These are phyloP conservation scores for Cinnamomum chago DNA, from an alignment of 164 flowering plant species.

Conservation along the genomic window DNA sequence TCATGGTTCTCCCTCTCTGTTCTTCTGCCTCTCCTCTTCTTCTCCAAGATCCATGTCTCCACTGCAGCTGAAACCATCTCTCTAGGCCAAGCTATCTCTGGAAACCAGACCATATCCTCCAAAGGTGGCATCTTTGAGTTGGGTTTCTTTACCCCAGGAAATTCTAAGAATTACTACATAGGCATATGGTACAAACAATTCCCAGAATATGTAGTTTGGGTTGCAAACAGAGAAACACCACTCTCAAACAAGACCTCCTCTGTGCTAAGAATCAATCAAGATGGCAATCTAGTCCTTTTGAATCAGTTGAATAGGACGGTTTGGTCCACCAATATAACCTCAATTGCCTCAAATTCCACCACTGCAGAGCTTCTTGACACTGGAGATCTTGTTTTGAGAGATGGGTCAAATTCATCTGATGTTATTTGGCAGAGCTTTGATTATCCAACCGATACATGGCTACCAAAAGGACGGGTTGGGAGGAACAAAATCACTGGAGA, in stretches of 20 bases:
- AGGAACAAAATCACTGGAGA: conserved; percentile 2
- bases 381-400: conserved; percentile 28
- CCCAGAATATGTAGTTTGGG: conserved; percentile 20
- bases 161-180: conserved; percentile 17
- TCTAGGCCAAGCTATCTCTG: conserved; percentile 13
- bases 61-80: neutral
- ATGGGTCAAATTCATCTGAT: neutral
- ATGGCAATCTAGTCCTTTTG: conserved; percentile 19
- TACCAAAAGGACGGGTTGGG: conserved; percentile 7
- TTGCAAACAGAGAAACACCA: conserved; percentile 18
- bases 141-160: conserved; percentile 30
- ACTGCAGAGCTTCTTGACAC: conserved; percentile 22
- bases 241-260: conserved; percentile 4
- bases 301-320: conserved; percentile 6
- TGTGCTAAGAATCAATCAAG: conserved; percentile 12
- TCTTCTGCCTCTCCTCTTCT: neutral
- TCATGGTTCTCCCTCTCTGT: neutral
- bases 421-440: conserved; percentile 12
- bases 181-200: conserved; percentile 27
- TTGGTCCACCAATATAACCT: conserved; percentile 27
- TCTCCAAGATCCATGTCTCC: neutral
- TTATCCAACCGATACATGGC: conserved; percentile 3
- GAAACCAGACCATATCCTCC: conserved; percentile 19
- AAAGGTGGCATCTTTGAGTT: conserved; percentile 20
- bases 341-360: conserved; percentile 4